A percentile compares a stretch with the other conserved stretches of the same genome.
These are phyloP conservation scores for Trichoderma gracile DNA, from an alignment of 2,329 filamentous ascomycete genomes.

Conservation along the genomic window DNA sequence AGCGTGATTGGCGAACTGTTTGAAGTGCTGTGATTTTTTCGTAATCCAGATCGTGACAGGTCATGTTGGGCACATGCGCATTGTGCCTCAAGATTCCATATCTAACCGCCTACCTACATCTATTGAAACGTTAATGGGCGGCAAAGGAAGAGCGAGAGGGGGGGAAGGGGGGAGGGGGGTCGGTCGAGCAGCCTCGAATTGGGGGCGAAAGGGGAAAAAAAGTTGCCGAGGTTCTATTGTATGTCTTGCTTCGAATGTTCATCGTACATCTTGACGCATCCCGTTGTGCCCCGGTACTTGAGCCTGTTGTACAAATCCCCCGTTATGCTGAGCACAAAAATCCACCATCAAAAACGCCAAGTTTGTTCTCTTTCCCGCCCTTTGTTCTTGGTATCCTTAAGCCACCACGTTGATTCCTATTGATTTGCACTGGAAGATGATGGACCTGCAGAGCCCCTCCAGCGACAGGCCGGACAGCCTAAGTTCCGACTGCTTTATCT, in stretches of 20 bases:
- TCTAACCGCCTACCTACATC: background rate
- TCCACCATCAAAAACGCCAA: slow-evolving; percentile 3
- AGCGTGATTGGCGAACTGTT: background rate
- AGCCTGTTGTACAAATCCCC: slow-evolving; percentile 23
- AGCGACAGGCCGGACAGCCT: slow-evolving; percentile 71
- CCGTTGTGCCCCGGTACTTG: background rate
- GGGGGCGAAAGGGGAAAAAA: background rate
- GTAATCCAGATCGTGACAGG: background rate
- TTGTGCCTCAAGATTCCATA: background rate
- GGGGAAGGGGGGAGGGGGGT: too few species aligned
- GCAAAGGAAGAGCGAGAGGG: background rate
- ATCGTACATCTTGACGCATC: slow-evolving; percentile 19
- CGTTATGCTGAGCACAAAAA: slow-evolving; percentile 6
- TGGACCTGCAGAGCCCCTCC: slow-evolving; percentile 69
- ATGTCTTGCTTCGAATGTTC: slow-evolving; percentile 1
- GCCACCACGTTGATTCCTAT: slow-evolving; percentile 72
- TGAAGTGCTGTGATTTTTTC: too few species aligned
- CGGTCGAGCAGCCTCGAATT: background rate
- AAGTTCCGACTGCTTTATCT: slow-evolving; percentile 84
- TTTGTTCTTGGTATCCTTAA: slow-evolving; percentile 38
- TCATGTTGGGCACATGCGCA: background rate
- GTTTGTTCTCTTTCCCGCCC: background rate
- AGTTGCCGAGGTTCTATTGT: slow-evolving; percentile 2
- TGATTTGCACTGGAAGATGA: slow-evolving; percentile 74
- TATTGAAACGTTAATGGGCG: background rate